Percentiles rank a stretch among this genome's conserved stretches.
Evolutionary conservation across 352 stramenopile species (phyloP).

Genomic region (Thraustochytrium striatum): DNA sequence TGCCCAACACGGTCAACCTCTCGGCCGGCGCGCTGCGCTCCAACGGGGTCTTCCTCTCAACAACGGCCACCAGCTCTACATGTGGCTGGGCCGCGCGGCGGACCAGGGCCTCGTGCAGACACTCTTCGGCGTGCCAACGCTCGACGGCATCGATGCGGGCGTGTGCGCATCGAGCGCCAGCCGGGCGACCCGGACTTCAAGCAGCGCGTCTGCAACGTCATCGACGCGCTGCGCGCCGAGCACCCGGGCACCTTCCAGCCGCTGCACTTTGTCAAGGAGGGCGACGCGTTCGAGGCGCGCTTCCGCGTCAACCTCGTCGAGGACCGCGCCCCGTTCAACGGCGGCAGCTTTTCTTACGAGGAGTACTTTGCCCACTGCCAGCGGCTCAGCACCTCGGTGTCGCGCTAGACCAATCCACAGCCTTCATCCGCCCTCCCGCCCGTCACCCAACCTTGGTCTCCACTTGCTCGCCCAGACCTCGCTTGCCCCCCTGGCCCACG

Average conservation of each 20-base stretch:
- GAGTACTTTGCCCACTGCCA: conserved; percentile 81
- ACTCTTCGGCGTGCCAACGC: conserved; percentile 86
- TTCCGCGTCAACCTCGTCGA: conserved; percentile 97
- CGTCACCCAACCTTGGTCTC: no score
- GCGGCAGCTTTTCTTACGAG: conserved; percentile 93
- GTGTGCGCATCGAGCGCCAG: conserved; percentile 59
- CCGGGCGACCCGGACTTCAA: conserved; percentile 62
- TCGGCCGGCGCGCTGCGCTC: conserved; percentile 86
- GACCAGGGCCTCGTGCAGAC: conserved; percentile 75
- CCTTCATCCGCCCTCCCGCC: no score
- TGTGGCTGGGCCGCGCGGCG: conserved; percentile 90
- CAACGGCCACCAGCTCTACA: conserved; percentile 87
- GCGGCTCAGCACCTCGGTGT: background rate
- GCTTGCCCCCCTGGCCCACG: no score
- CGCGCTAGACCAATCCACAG: no score
- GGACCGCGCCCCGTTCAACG: conserved; percentile 92
- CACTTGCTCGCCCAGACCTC: no score
- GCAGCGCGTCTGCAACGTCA: conserved; percentile 74
- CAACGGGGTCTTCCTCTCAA: conserved; percentile 94
- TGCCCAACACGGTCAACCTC: conserved; percentile 75
- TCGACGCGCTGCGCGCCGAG: conserved; percentile 71
- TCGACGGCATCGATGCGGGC: conserved; percentile 82
- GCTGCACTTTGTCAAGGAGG: conserved; percentile 85
- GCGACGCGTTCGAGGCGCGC: conserved; percentile 70
- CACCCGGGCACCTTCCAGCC: conserved; percentile 69